Evolutionary conservation across 2,329 filamentous ascomycete genomes (phyloP), one percentile per base, ranked within the genome.

Genomic region (Stylonectria norvegica): DNA sequence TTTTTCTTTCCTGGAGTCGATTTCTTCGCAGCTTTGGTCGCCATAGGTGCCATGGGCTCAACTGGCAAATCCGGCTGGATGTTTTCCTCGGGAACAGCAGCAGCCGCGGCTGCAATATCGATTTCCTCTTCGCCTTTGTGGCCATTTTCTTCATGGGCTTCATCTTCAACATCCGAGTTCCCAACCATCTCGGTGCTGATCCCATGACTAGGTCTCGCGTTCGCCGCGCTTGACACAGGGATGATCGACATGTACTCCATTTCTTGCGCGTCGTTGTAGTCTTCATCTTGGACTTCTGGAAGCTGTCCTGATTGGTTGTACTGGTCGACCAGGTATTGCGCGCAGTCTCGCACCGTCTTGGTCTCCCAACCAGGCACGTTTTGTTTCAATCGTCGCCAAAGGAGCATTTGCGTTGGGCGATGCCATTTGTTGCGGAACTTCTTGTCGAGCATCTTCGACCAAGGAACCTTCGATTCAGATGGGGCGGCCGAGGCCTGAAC

Each of bases 391-490:
- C 68, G 64, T 34, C 57, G 57, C 68, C 68, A 71, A 4, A 68
- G 48, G 4, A 71, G 55, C 40, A 62, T 57, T 22, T 65, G 67
- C 1, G 62, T 65, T 9, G 51, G 44, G 4, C 63, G 61, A 32
- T 61, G 61, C 60, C 66, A 71, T 20, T 56, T 62, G n/a, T 51
- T 53, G 28, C 68, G 63, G 38, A 67, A 70, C 5, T 56, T 47
- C 27, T 66, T 63, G 38, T 71, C 61, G 5, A 67, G 64, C 18
- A 79, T 55, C 17, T 56, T 62, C 23, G 56, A 49, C 77, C 77
- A 81, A 0, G 68, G 68, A 28, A 80, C 76, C 33, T 70, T 71
- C 7, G 55, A 49, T 36, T 79, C 75, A 1, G 46, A 58, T 7
- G 56, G 51, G 1, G 63, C 70, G 2, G 61, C 61, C 3, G 63